phyloP scores from a whole-genome alignment of 164 flowering plant species.

The Dillenia suffruticosa region DNA sequence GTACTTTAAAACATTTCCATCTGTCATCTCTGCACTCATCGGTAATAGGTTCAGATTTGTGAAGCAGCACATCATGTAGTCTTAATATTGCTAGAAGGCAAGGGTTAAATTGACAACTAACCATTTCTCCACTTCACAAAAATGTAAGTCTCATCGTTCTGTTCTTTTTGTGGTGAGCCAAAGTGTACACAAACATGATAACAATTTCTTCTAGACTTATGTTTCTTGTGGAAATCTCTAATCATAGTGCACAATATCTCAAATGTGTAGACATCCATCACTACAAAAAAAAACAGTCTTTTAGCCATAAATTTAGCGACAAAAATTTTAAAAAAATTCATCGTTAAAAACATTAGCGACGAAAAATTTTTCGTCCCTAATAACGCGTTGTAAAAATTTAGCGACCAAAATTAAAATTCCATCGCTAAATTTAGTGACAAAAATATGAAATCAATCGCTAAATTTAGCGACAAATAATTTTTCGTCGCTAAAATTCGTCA shows the following conservation, averaged over 20 bases:
- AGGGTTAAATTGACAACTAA: neutral
- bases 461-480: too few relatives aligned
- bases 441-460: too few relatives aligned
- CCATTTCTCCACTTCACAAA: neutral
- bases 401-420: too few relatives aligned
- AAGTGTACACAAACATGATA: neutral
- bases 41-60: neutral
- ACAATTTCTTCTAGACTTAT: neutral
- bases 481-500: too few relatives aligned
- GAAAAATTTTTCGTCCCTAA: too few relatives aligned
- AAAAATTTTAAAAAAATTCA: too few relatives aligned
- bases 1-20: neutral
- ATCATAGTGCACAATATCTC: neutral
- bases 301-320: too few relatives aligned
- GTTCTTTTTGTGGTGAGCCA: conserved; percentile 3
- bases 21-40: neutral
- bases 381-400: too few relatives aligned
- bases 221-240: neutral
- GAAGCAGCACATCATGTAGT: neutral
- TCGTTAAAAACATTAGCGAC: too few relatives aligned
- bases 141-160: neutral
- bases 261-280: neutral
- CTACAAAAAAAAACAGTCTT: too few relatives aligned
- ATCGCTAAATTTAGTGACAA: too few relatives aligned
- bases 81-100: neutral